A percentile compares a stretch with the other conserved stretches of the same genome.
Evolutionary conservation across 805 yeast species (phyloP).

Genomic region (Priceomyces carsonii): DNA sequence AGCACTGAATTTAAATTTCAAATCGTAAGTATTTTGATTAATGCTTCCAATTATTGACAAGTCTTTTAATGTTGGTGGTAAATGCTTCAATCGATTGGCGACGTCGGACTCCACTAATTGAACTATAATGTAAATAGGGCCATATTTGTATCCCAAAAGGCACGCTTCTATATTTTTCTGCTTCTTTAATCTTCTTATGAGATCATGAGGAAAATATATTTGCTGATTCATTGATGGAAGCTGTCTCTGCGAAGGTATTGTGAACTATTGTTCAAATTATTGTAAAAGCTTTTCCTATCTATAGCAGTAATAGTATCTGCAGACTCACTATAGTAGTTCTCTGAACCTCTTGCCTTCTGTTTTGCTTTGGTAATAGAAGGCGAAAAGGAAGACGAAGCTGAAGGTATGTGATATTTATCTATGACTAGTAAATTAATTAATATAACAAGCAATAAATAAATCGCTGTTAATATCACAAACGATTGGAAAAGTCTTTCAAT

Average conservation of each 20-base stretch:
- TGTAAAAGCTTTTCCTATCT: slow-evolving; percentile 15
- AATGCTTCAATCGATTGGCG: background rate
- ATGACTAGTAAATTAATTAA: slow-evolving; percentile 1
- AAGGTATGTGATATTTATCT: background rate
- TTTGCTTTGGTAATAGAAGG: background rate
- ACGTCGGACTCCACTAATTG: slow-evolving; percentile 8
- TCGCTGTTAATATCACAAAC: background rate
- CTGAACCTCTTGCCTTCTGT: background rate
- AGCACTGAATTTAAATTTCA: slow-evolving; percentile 8
- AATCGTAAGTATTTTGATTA: slow-evolving; percentile 9
- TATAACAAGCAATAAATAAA: background rate
- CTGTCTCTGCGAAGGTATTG: slow-evolving; percentile 45
- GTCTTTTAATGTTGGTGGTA: slow-evolving; percentile 12
- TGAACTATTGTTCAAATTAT: slow-evolving; percentile 40
- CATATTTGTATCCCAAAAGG: slow-evolving; percentile 27
- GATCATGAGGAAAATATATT: slow-evolving; percentile 37
- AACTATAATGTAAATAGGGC: slow-evolving; percentile 22
- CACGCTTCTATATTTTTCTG: slow-evolving; percentile 4
- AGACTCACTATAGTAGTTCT: slow-evolving; percentile 6
- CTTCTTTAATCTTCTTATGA: slow-evolving; percentile 15
- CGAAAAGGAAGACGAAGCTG: no score
- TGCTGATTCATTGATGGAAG: slow-evolving; percentile 28
- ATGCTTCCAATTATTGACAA: slow-evolving; percentile 18
- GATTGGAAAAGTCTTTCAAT: background rate
- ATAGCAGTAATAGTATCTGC: slow-evolving; percentile 9